phyloP scores from a whole-genome alignment of 108 stramenopile species.

The Chaetoceros muelleri region DNA sequence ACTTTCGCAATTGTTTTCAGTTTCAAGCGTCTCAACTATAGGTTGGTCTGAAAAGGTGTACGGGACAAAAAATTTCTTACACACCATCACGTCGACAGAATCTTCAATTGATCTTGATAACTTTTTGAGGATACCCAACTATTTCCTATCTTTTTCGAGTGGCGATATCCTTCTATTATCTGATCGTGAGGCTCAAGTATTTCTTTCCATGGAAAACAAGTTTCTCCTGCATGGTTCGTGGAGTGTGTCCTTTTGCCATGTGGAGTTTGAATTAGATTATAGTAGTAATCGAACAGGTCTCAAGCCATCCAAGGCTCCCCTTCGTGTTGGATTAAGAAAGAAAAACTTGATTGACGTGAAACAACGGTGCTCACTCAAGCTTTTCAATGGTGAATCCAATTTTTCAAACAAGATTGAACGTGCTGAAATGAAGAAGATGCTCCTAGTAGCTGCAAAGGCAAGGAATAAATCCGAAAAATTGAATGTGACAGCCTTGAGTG shows the following conservation, averaged over 20 bases:
- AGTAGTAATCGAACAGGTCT: neutral
- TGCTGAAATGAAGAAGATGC: neutral
- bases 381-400: neutral
- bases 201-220: too few species aligned
- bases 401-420: neutral
- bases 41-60: neutral
- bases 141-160: neutral
- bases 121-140: neutral
- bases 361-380: neutral
- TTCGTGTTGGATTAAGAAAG: neutral
- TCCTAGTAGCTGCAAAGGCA: neutral
- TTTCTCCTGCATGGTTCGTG: neutral
- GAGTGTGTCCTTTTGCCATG: neutral
- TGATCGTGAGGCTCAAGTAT: neutral
- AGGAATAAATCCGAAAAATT: neutral
- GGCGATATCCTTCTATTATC: neutral
- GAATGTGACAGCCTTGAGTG: too few species aligned
- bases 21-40: neutral
- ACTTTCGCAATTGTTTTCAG: neutral
- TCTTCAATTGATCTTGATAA: neutral
- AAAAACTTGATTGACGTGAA: neutral
- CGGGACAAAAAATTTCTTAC: neutral
- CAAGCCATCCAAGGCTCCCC: too few species aligned
- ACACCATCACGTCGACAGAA: neutral
- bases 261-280: neutral